Percentiles rank a stretch among this genome's conserved stretches.
Conservation (phyloP, 2,329 filamentous ascomycete species). For the Volutella citrinella region DNA sequence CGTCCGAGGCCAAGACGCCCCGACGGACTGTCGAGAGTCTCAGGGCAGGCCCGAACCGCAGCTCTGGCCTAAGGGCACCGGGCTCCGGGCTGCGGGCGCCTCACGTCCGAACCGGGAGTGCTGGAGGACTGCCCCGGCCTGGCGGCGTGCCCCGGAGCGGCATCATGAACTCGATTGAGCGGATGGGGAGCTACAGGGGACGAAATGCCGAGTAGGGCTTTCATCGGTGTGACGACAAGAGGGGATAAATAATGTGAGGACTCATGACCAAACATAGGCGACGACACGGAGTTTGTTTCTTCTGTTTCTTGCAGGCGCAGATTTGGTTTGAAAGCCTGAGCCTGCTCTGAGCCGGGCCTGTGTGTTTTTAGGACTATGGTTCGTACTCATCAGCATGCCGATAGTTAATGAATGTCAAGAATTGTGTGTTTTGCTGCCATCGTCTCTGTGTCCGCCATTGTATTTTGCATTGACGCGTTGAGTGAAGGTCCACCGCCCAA, state of each 20-base stretch:
- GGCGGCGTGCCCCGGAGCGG: slow-evolving; percentile 57
- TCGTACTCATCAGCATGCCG: too few relatives aligned
- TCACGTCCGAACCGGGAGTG: slow-evolving; percentile 46
- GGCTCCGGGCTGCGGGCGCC: slow-evolving; percentile 42
- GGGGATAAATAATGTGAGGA: slow-evolving; percentile 3
- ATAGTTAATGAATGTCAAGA: too few relatives aligned
- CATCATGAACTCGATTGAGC: slow-evolving; percentile 83
- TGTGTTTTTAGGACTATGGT: too few relatives aligned
- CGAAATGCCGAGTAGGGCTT: slow-evolving; percentile 31
- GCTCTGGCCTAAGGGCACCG: slow-evolving; percentile 61
- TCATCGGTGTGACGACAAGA: neutral
- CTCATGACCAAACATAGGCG: slow-evolving; percentile 12
- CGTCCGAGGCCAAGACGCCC: slow-evolving; percentile 32
- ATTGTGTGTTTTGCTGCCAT: too few relatives aligned
- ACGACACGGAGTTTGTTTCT: too few relatives aligned
- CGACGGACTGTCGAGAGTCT: slow-evolving; percentile 26
- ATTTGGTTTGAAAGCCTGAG: too few relatives aligned
- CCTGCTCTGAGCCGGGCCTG: too few relatives aligned
- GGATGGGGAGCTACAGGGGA: slow-evolving; percentile 68
- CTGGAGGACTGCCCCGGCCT: slow-evolving; percentile 46
- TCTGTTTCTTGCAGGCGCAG: slow-evolving; percentile 7
- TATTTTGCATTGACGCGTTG: too few relatives aligned
- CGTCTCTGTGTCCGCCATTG: too few relatives aligned
- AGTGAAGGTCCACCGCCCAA: too few relatives aligned
- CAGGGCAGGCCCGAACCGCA: slow-evolving; percentile 49